These are phyloP conservation scores for Selaginella tamariscina DNA, from an alignment of 75 land plant genomes.

Conservation along the genomic window DNA sequence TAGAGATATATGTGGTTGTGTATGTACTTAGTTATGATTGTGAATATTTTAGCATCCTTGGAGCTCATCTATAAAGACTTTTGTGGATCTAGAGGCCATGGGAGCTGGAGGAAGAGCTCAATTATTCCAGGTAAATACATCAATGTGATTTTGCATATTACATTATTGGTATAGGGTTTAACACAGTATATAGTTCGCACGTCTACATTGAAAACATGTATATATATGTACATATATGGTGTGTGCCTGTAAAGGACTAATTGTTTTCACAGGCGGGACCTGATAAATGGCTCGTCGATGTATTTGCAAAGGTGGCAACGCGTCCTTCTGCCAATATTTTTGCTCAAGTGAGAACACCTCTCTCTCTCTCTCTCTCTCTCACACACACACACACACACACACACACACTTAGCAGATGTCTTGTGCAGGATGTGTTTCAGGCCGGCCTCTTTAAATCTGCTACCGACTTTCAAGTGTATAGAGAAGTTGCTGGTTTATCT, in stretches of 20 bases:
- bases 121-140: slow-evolving; percentile 92
- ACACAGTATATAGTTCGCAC: too few species aligned
- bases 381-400: slow-evolving; percentile 10
- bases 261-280: slow-evolving; percentile 50
- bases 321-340: slow-evolving; percentile 60
- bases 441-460: slow-evolving; percentile 60
- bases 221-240: too few species aligned
- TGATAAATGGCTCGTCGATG: slow-evolving; percentile 62
- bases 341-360: slow-evolving; percentile 41
- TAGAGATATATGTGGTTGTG: too few species aligned
- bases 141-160: too few species aligned
- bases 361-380: background rate
- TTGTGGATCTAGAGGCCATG: slow-evolving; percentile 89
- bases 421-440: slow-evolving; percentile 68
- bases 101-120: slow-evolving; percentile 78
- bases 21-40: background rate
- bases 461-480: slow-evolving; percentile 88
- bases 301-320: slow-evolving; percentile 54
- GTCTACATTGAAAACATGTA: too few species aligned
- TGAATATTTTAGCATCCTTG: slow-evolving; percentile 72
- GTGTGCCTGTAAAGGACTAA: too few species aligned
- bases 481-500: slow-evolving; percentile 74
- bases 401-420: background rate
- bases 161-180: too few species aligned
- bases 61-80: slow-evolving; percentile 49